Conservation (phyloP, 139 green algal genomes). For the Tetradesmus obliquus region DNA sequence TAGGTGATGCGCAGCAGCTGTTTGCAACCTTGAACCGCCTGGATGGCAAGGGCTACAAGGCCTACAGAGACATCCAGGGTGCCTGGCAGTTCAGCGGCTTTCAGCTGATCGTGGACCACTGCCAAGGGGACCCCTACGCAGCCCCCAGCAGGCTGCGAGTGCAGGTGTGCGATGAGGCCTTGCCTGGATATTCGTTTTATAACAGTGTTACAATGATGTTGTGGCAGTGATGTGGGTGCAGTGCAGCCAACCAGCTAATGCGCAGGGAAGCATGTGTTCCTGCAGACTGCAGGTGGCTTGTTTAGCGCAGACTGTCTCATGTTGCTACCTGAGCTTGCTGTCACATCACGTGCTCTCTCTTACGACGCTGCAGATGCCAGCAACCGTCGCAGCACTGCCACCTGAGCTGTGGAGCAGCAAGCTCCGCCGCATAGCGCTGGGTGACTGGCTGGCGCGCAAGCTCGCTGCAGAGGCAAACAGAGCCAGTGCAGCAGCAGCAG, state of each 20-base stretch:
- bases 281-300: neutral
- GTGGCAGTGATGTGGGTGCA: neutral
- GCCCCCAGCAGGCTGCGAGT: constrained; percentile 55
- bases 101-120: constrained; percentile 64
- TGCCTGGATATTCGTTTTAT: neutral
- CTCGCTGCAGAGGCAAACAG: constrained; percentile 57
- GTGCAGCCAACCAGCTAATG: too few species aligned
- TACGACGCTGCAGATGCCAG: neutral
- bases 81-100: constrained; percentile 55
- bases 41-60: constrained; percentile 64
- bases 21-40: constrained; percentile 38
- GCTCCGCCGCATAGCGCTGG: constrained; percentile 56
- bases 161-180: neutral
- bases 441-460: constrained; percentile 74
- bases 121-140: constrained; percentile 68
- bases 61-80: constrained; percentile 70
- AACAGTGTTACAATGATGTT: neutral
- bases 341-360: neutral
- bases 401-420: constrained; percentile 21
- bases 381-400: constrained; percentile 43
- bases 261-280: neutral
- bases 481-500: constrained; percentile 19
- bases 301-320: too few species aligned
- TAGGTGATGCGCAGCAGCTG: constrained; percentile 27
- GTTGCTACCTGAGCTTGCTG: too few species aligned